Percentiles rank a stretch among this genome's conserved stretches.
Evolutionary conservation across 2,329 filamentous ascomycete species (phyloP).

Genomic region (Penicillium sp.): DNA sequence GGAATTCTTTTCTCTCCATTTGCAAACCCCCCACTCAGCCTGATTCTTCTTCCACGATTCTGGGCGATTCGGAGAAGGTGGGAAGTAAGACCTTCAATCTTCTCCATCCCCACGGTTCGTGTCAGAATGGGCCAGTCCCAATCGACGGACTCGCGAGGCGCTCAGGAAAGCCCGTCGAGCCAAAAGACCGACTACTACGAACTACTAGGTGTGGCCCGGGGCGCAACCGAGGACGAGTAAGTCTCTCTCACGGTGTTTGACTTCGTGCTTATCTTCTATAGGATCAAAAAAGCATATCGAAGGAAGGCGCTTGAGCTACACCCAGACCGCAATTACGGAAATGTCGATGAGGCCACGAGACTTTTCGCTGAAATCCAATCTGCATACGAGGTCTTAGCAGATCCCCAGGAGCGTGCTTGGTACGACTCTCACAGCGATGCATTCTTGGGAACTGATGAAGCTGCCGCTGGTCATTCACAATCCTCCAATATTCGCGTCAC

Average conservation of each 20-base stretch:
- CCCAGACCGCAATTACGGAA: conserved; percentile 85
- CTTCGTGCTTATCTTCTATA: too few species aligned
- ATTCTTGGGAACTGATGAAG: conserved; percentile 63
- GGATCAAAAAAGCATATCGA: conserved; percentile 89
- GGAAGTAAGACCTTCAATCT: too few species aligned
- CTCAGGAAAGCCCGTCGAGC: conserved; percentile 16
- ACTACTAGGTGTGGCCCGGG: conserved; percentile 65
- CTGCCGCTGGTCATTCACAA: conserved; percentile 47
- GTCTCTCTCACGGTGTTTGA: too few species aligned
- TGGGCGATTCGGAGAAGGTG: too few species aligned
- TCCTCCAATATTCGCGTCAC: conserved; percentile 69
- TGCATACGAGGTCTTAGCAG: conserved; percentile 92
- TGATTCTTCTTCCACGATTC: too few species aligned
- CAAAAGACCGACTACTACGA: conserved; percentile 58
- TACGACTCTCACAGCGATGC: conserved; percentile 91
- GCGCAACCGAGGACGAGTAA: conserved; percentile 75
- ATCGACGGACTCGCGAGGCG: conserved; percentile 31
- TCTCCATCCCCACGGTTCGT: too few species aligned
- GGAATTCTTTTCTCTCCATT: too few species aligned
- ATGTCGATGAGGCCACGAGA: conserved; percentile 74
- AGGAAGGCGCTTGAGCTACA: conserved; percentile 87
- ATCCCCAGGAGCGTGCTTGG: conserved; percentile 93
- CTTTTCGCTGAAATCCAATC: conserved; percentile 88
- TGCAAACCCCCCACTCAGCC: too few species aligned
- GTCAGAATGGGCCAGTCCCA: conserved; percentile 41